phyloP scores from a whole-genome alignment of 306 rosid species.

The cucumber (Cucumis sativus) region Cucumber_9930_V3 NC_026656.2:18706501-18707000 shows the following conservation, averaged over 20 bases:
- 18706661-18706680: constrained; percentile 45
- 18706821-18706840: constrained; percentile 44
- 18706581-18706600: constrained; percentile 27
- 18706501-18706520: not conserved
- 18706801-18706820: constrained; percentile 64
- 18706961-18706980: constrained; percentile 72
- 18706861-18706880: constrained; percentile 59
- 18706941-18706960: constrained; percentile 57
- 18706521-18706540: not conserved
- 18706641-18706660: constrained; percentile 80
- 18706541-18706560: not conserved
- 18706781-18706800: constrained; percentile 41
- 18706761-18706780: constrained; percentile 53
- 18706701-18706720: constrained; percentile 24
- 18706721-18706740: constrained; percentile 47
- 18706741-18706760: constrained; percentile 96
- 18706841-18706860: constrained; percentile 55
- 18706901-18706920: constrained; percentile 86
- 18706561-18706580: not conserved
- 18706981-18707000: constrained; percentile 67
- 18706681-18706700: constrained; percentile 49
- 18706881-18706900: constrained; percentile 11
- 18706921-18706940: constrained; percentile 86
- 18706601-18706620: constrained; percentile 43
- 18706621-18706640: constrained; percentile 46